These are phyloP conservation scores for Magnusiomyces suaveolens DNA, from an alignment of 1,139 yeast genomes.

Conservation along the genomic window DNA sequence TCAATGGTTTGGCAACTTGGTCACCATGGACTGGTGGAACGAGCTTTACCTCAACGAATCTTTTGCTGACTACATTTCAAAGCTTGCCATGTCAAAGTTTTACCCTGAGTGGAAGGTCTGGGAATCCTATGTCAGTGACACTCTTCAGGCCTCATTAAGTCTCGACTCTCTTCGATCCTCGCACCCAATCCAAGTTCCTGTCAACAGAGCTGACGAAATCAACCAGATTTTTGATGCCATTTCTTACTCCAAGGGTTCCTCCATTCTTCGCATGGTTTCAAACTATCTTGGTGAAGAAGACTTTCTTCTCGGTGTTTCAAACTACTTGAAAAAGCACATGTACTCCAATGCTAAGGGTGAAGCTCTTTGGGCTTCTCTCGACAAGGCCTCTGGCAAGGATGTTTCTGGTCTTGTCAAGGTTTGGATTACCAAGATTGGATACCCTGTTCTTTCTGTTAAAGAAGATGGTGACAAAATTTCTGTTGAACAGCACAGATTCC, in stretches of 20 bases:
- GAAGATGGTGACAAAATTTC: slow-evolving; percentile 30
- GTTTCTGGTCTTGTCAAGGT: slow-evolving; percentile 44
- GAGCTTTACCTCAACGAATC: slow-evolving; percentile 89
- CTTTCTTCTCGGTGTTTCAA: slow-evolving; percentile 69
- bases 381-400: slow-evolving; percentile 48
- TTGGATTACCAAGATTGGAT: slow-evolving; percentile 61
- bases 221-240: slow-evolving; percentile 83
- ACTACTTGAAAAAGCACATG: slow-evolving; percentile 49
- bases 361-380: slow-evolving; percentile 51
- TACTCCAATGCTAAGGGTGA: slow-evolving; percentile 52
- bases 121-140: slow-evolving; percentile 60
- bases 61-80: slow-evolving; percentile 86
- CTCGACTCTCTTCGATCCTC: slow-evolving; percentile 71
- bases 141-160: slow-evolving; percentile 58
- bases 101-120: slow-evolving; percentile 85
- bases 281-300: slow-evolving; percentile 64
- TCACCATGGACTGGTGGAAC: slow-evolving; percentile 95
- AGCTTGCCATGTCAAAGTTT: slow-evolving; percentile 65
- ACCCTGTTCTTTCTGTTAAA: slow-evolving; percentile 47
- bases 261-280: slow-evolving; percentile 69
- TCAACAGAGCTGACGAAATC: slow-evolving; percentile 68
- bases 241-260: slow-evolving; percentile 75
- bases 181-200: slow-evolving; percentile 84
- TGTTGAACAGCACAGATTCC: slow-evolving; percentile 56
- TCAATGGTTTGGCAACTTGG: slow-evolving; percentile 89